Evolutionary conservation across 2,329 filamentous ascomycete genomes (phyloP), one percentile per base, ranked within the genome.

Genomic region (Exophiala alcalophila): DNA sequence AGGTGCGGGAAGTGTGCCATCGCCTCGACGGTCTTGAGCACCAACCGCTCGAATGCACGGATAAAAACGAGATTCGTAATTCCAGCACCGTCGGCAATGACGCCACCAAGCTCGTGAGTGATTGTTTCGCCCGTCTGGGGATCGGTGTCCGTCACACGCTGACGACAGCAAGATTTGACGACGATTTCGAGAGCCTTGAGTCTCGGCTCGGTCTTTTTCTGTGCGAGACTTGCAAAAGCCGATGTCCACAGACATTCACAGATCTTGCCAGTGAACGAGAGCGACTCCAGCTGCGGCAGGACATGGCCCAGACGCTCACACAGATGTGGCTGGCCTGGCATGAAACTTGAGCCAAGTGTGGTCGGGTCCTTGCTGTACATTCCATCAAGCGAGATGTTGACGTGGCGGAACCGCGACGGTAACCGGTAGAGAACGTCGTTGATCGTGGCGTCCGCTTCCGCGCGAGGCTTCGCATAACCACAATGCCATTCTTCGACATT

Each of bases 31-130:
- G 76, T 81, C 1, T 78, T 72, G 2, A 85, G 52, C 3, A 88
- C 80, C 8, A 88, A 67, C 44, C 74, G 72, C 62, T 87, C 84
- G 54, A 88, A 88, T 0, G 81, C 77, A 16, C 74, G 69, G 53
- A 88, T 86, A 52, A 88, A 89, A 20, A 77, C 72, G 67, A 83
- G 76, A 55, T 86, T 83, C 14, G 80, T 81, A 47, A 87, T 84
- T 0, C 83, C 82, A 2, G 81, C 83, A 2, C 80, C 81, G 53
- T 85, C 81, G 49, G 80, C 68, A 71, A 81, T 50, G 67, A 62
- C 53, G 11, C 52, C 52, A 10, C 54, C 54, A 14, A 54, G 25
- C 32, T 57, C 49, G 21, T 50, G 46, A 8, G 39, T 43, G 5
- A 49, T 18, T 7, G 42, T 35, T 21, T 57, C 50, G 24, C 54